A percentile compares a stretch with the other conserved stretches of the same genome.
phyloP scores from a whole-genome alignment of 2,329 filamentous ascomycete genomes.

The Trichoderma lentiforme region DNA sequence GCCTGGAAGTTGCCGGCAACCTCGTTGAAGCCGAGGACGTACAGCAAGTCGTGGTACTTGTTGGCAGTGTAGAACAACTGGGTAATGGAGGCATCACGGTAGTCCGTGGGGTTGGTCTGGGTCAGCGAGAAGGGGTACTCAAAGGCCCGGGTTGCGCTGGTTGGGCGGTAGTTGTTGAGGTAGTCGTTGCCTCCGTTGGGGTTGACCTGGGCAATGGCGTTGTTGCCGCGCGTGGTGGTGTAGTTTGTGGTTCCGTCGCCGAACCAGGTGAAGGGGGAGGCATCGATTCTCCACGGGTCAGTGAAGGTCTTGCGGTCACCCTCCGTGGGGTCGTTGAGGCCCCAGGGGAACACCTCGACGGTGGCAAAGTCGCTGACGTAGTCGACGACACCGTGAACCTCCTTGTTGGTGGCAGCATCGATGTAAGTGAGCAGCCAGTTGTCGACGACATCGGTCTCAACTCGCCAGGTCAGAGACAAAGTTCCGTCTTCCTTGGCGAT shows the following conservation, averaged over 20 bases:
- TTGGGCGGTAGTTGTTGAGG: slow-evolving; percentile 45
- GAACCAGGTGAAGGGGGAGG: slow-evolving; percentile 54
- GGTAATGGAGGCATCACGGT: slow-evolving; percentile 53
- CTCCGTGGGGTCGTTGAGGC: slow-evolving; percentile 51
- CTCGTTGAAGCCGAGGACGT: slow-evolving; percentile 56
- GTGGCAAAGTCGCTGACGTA: slow-evolving; percentile 52
- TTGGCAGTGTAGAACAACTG: slow-evolving; percentile 62
- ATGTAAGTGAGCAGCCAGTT: slow-evolving; percentile 61
- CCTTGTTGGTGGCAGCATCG: slow-evolving; percentile 44
- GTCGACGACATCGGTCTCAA: slow-evolving; percentile 55
- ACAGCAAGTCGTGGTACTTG: slow-evolving; percentile 57
- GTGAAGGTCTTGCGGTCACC: slow-evolving; percentile 42
- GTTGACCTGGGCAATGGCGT: slow-evolving; percentile 50
- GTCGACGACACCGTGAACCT: slow-evolving; percentile 53
- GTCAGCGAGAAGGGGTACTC: slow-evolving; percentile 41
- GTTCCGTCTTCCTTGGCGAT: slow-evolving; percentile 45
- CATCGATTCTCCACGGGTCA: slow-evolving; percentile 46
- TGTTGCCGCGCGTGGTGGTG: slow-evolving; percentile 56
- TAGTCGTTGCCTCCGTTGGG: slow-evolving; percentile 40
- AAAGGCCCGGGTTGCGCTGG: slow-evolving; percentile 42
- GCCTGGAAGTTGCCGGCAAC: slow-evolving; percentile 57
- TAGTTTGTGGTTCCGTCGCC: slow-evolving; percentile 46
- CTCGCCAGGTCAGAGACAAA: slow-evolving; percentile 52
- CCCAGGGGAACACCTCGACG: slow-evolving; percentile 56
- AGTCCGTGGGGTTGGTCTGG: slow-evolving; percentile 36